Base-by-base conservation (phyloP, 805 yeast species). In the Candida xyloterini region DNA sequence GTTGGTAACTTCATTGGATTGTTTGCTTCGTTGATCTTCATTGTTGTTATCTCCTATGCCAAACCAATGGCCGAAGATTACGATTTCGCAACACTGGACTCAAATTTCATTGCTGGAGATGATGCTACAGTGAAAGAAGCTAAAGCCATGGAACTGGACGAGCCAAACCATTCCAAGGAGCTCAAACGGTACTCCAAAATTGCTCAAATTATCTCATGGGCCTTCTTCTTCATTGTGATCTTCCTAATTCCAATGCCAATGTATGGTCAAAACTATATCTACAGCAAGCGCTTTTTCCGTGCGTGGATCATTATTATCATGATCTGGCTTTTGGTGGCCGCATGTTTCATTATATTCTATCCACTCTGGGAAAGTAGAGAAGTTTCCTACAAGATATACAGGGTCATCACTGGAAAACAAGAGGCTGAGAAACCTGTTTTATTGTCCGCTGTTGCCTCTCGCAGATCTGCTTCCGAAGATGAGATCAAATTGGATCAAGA, bases 1-100 rank as follows among this genome's bases (percentile, higher is more conserved):
- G 73, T 61, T 65, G 78, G 78, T 38, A 64, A 48, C 57, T 70
- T 48, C 60, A 70, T 59, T 56, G 68, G 57, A 23, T 53, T 39
- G 62, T 73, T 57, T 38, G 55, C 57, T 7, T 49, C 62, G 11
- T 50, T 52, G 25, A 52, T 63, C 23, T 61, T 56, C 33, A 57
- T 60, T 27, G 54, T 52, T 24, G 47, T 53, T 15, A 53, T 58
- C 30, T 55, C 67, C 34, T 47, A 37, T 29, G 30, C 57, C 26
- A 53, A 52, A 32, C 59, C 59, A 10, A 47, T 48, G 44, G 44
- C 49, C 7, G 51, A 52, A 23, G 52, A 52, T 27, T 62, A 52
- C 38, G 63, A 62, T 36, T 60, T 59, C 44, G 34, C 44, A 14
- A 38, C 44, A 4, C 50, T 60, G 35, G 57, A 54, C 41, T 43